Evolutionary conservation across 768 basidiomycete genomes (phyloP).

Genomic region (Peribolospora baueri): DNA sequence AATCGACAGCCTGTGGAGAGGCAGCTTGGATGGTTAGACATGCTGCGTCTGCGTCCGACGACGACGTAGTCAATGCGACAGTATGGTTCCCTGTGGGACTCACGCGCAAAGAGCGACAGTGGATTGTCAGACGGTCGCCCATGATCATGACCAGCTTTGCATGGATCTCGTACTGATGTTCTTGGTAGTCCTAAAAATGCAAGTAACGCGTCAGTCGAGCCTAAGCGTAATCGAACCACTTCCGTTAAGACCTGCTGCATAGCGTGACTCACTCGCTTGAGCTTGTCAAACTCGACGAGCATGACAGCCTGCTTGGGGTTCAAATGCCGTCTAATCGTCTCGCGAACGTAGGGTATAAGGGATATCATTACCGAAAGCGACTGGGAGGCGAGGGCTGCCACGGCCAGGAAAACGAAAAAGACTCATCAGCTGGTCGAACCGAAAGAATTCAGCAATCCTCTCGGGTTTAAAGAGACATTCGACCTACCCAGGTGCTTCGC

Average conservation of each 20-base stretch:
- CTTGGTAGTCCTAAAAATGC: conserved; percentile 61
- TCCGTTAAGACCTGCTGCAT: neutral
- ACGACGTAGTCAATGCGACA: neutral
- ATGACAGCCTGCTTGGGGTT: conserved; percentile 88
- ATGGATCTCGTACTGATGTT: conserved; percentile 98
- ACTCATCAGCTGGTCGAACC: neutral
- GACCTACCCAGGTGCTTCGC: conserved; percentile 76
- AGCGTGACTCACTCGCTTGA: conserved; percentile 49
- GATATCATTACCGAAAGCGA: conserved; percentile 81
- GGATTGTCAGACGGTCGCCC: conserved; percentile 71
- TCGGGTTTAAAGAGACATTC: neutral
- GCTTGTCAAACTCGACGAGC: conserved; percentile 91
- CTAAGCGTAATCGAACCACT: neutral
- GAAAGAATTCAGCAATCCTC: neutral
- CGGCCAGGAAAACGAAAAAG: conserved; percentile 3
- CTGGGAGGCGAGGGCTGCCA: conserved; percentile 72
- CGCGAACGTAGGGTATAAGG: conserved; percentile 83
- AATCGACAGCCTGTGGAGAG: conserved; percentile 39
- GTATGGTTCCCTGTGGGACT: neutral
- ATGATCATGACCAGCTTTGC: conserved; percentile 93
- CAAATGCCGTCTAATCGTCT: conserved; percentile 78
- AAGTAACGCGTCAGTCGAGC: neutral
- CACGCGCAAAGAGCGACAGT: conserved; percentile 34
- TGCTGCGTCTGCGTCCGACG: neutral
- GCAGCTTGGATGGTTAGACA: neutral